Conservation (phyloP, 1,139 yeast genomes). For the Trichomonascaceae sp. region DNA sequence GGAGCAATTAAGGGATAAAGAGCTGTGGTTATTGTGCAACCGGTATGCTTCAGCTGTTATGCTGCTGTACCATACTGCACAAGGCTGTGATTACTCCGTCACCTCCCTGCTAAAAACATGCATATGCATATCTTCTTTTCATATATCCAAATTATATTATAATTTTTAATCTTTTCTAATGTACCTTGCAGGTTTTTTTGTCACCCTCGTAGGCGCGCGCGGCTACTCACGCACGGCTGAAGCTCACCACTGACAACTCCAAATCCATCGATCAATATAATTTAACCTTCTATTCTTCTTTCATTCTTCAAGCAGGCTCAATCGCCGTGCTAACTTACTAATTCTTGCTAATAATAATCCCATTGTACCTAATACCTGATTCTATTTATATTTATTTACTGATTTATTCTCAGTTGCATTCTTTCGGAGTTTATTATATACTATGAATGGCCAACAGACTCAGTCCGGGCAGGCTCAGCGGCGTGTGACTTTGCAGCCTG, state of each 20-base stretch:
- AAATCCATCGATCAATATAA: not conserved
- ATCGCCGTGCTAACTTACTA: not conserved
- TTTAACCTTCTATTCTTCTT: not conserved
- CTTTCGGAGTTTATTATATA: not conserved
- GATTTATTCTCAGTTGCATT: not conserved
- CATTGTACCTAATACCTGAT: not conserved
- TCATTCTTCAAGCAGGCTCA: not conserved
- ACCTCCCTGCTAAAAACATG: not conserved
- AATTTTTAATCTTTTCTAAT: not conserved
- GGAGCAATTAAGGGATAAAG: slow-evolving; percentile 32
- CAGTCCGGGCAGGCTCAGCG: slow-evolving; percentile 9
- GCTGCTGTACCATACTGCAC: too few species aligned
- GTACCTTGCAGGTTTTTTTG: not conserved
- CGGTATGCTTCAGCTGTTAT: not conserved
- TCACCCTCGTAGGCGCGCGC: not conserved
- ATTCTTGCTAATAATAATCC: not conserved
- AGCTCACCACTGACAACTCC: not conserved
- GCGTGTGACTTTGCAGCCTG: slow-evolving; percentile 24
- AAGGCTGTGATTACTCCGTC: too few species aligned
- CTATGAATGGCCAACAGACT: slow-evolving; percentile 5
- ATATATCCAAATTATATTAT: not conserved
- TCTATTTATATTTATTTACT: not conserved
- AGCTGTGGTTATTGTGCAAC: not conserved
- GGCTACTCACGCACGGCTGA: not conserved
- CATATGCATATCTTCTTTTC: not conserved